Conservation (phyloP, 2,329 filamentous ascomycete genomes). For the Hymenoscyphus linearis region DNA sequence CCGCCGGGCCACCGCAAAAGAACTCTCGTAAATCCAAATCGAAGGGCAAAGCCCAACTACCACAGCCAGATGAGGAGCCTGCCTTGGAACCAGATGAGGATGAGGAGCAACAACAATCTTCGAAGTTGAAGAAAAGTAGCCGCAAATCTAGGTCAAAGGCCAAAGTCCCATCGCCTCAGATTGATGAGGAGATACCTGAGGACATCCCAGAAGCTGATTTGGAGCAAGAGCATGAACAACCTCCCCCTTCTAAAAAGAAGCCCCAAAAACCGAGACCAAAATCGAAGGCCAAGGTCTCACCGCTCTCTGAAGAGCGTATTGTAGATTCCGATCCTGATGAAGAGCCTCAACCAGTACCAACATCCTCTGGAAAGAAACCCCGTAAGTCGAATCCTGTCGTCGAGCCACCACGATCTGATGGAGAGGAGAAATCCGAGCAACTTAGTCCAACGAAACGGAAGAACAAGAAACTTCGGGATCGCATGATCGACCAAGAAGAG, state of each 20-base stretch:
- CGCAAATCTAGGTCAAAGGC: neutral
- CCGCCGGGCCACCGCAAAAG: neutral
- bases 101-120: neutral
- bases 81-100: neutral
- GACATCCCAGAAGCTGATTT: neutral
- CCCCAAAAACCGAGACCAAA: neutral
- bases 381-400: neutral
- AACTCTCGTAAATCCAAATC: neutral
- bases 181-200: neutral
- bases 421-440: neutral
- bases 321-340: neutral
- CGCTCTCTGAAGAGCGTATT: neutral
- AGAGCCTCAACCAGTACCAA: neutral
- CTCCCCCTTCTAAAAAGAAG: neutral
- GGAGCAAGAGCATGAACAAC: neutral
- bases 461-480: slow-evolving; percentile 12
- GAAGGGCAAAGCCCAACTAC: neutral
- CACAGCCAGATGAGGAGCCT: neutral
- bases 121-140: neutral
- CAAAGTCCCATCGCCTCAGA: neutral
- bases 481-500: slow-evolving; percentile 14
- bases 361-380: neutral
- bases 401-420: neutral
- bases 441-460: neutral
- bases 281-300: neutral